Percentiles rank a stretch among this genome's conserved stretches.
phyloP scores from a whole-genome alignment of 1,284 basidiomycete genomes.

The Amylostereum areolatum region DNA sequence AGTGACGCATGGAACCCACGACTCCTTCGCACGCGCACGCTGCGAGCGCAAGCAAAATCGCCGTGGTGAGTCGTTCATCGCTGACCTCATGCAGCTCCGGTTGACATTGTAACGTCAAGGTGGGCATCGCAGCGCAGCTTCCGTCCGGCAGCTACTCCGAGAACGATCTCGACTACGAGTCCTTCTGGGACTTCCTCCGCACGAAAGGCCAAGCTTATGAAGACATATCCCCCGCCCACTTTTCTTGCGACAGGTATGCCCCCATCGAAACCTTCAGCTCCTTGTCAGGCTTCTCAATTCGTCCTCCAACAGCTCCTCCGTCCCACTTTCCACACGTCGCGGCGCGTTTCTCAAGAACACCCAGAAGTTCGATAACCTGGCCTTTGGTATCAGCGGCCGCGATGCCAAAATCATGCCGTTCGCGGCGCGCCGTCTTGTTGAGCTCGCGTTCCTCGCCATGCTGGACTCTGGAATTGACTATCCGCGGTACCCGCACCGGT shows the following conservation, averaged over 20 bases:
- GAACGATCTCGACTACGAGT: constrained; percentile 27
- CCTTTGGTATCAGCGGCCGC: constrained; percentile 31
- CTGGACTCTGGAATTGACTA: constrained; percentile 37
- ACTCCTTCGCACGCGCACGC: too few relatives aligned
- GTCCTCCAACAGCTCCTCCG: constrained; percentile 19
- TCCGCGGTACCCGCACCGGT: constrained; percentile 28
- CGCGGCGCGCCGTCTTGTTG: constrained; percentile 30
- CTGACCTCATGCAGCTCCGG: too few relatives aligned
- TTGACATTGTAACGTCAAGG: too few relatives aligned
- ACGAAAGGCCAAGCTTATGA: constrained; percentile 28
- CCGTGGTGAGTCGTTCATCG: too few relatives aligned
- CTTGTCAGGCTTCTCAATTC: constrained; percentile 9
- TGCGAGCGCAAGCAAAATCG: too few relatives aligned
- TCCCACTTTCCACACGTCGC: constrained; percentile 21
- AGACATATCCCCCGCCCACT: constrained; percentile 25
- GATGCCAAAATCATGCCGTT: constrained; percentile 31
- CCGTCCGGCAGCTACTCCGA: constrained; percentile 23
- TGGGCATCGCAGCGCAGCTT: constrained; percentile 33
- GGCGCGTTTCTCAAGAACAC: constrained; percentile 34
- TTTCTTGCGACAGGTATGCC: constrained; percentile 28
- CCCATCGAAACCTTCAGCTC: too few relatives aligned
- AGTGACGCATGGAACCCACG: too few relatives aligned
- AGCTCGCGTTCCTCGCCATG: constrained; percentile 31
- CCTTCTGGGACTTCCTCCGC: constrained; percentile 33
- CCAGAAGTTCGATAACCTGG: constrained; percentile 30